A percentile compares a stretch with the other conserved stretches of the same genome.
These are phyloP conservation scores for Nothomitra cinnamomea DNA, from an alignment of 2,329 filamentous ascomycete species.

Conservation along the genomic window DNA sequence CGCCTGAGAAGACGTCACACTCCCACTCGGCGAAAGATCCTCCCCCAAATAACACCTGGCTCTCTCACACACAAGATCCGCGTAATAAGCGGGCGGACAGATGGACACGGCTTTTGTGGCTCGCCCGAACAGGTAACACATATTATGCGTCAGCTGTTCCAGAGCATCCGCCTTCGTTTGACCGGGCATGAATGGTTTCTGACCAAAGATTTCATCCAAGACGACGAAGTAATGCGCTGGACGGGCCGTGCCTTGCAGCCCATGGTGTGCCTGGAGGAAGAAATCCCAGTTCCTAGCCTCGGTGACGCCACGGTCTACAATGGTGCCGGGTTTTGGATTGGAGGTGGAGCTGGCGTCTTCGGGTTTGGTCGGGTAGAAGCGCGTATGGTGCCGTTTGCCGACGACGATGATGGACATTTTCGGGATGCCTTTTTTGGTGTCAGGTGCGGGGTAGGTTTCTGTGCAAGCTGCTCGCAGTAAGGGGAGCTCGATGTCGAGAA, in stretches of 20 bases:
- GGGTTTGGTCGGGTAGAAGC: slow-evolving; percentile 57
- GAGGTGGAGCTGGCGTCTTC: slow-evolving; percentile 33
- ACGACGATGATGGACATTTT: slow-evolving; percentile 60
- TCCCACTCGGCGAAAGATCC: slow-evolving; percentile 28
- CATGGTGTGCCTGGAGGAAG: slow-evolving; percentile 68
- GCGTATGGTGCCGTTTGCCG: slow-evolving; percentile 76
- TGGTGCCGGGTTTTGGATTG: slow-evolving; percentile 58
- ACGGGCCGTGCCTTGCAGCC: slow-evolving; percentile 66
- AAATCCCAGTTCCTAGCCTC: slow-evolving; percentile 67
- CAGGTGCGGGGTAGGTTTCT: slow-evolving; percentile 34
- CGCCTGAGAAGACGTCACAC: slow-evolving; percentile 9
- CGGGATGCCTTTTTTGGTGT: slow-evolving; percentile 32
- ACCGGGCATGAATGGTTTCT: slow-evolving; percentile 11
- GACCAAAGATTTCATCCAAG: slow-evolving; percentile 26
- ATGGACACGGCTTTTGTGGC: slow-evolving; percentile 81
- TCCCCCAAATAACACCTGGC: slow-evolving; percentile 54
- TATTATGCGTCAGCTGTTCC: slow-evolving; percentile 51
- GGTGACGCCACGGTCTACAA: slow-evolving; percentile 74
- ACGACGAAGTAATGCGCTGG: slow-evolving; percentile 66
- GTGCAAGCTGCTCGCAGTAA: slow-evolving; percentile 47
- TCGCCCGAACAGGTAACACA: slow-evolving; percentile 71
- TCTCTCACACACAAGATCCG: slow-evolving; percentile 67
- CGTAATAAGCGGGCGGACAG: slow-evolving; percentile 80
- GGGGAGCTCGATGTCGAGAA: slow-evolving; percentile 52
- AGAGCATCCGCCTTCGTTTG: slow-evolving; percentile 30